These are phyloP conservation scores for Zea mays DNA, from an alignment of 176 grass and related monocot species.

Conservation along the genomic window DNA sequence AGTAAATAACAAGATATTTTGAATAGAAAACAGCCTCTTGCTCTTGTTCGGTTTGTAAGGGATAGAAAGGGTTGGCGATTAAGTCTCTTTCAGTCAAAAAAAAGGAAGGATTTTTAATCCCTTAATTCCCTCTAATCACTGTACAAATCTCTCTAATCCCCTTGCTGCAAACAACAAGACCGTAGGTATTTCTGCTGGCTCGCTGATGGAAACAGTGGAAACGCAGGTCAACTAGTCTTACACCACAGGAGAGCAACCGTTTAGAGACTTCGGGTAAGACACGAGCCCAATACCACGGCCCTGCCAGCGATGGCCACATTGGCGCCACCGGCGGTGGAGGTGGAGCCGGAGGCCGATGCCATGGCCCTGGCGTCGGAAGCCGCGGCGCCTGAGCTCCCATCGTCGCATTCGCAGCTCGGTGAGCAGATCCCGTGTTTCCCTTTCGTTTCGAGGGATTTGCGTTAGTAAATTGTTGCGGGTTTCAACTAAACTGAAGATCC, in stretches of 20 bases:
- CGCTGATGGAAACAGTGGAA: background rate
- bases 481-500: background rate
- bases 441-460: background rate
- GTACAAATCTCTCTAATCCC: too few relatives aligned
- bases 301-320: background rate
- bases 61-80: too few relatives aligned
- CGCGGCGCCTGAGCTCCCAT: background rate
- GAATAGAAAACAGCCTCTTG: too few relatives aligned
- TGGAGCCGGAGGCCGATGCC: constrained; percentile 6
- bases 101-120: too few relatives aligned
- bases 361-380: background rate
- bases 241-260: background rate
- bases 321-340: constrained; percentile 10
- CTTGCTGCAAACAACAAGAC: too few relatives aligned
- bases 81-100: too few relatives aligned
- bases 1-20: too few relatives aligned
- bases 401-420: constrained; percentile 40
- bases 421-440: background rate
- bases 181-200: too few relatives aligned
- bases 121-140: too few relatives aligned
- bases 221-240: background rate
- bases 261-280: background rate
- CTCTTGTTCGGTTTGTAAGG: too few relatives aligned
- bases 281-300: background rate
- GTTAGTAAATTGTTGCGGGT: constrained; percentile 1